Conservation (phyloP, 2,329 filamentous ascomycete species). For the Tolypocladium ophioglossoides region DNA sequence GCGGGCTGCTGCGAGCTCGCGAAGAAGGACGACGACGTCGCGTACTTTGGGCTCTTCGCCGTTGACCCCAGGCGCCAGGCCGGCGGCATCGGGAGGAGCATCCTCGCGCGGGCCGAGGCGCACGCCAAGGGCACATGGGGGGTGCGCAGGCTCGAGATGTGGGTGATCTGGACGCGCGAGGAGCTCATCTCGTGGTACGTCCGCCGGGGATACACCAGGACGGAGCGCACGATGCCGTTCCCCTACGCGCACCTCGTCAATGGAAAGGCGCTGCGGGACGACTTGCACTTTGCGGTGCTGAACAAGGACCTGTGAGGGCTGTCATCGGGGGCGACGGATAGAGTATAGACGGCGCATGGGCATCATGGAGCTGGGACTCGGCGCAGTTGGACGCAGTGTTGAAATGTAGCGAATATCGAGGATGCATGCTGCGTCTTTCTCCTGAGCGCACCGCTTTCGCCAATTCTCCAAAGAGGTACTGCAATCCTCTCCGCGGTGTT, state of each 20-base stretch:
- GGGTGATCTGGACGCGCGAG: conserved; percentile 29
- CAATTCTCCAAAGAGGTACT: too few relatives aligned
- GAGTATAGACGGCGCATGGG: neutral
- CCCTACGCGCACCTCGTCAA: conserved; percentile 27
- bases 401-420: neutral
- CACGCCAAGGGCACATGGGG: conserved; percentile 23
- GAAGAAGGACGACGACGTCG: conserved; percentile 14
- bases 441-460: too few relatives aligned
- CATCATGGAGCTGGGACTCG: neutral
- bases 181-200: conserved; percentile 37
- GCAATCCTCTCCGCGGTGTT: too few relatives aligned
- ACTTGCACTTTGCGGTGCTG: conserved; percentile 30
- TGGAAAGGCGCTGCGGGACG: conserved; percentile 27
- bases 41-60: conserved; percentile 38
- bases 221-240: conserved; percentile 29
- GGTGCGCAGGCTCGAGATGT: conserved; percentile 28
- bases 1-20: conserved; percentile 35
- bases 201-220: conserved; percentile 28
- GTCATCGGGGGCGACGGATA: neutral
- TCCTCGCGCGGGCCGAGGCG: conserved; percentile 30
- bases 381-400: too few relatives aligned
- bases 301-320: conserved; percentile 23
- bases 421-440: too few relatives aligned
- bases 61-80: conserved; percentile 31
- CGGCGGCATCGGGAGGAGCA: conserved; percentile 30